Conservation (phyloP, 345 rosid genomes). For the Cardamine occulta region DNA sequence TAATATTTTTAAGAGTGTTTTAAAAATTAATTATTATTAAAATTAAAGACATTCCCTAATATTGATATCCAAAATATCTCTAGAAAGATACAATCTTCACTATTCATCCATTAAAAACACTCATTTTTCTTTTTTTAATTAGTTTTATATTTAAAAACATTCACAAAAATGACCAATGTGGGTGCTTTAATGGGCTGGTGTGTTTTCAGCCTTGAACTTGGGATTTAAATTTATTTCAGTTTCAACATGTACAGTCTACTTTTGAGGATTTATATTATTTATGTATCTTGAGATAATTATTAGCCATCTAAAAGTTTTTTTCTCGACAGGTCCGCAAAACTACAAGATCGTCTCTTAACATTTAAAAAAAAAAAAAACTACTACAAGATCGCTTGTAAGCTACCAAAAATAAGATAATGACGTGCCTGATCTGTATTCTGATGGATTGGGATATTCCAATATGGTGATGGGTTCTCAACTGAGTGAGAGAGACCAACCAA, state of each 20-base stretch:
- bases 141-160: no score
- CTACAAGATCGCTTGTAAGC: neutral
- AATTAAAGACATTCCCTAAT: no score
- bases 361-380: no score
- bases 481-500: neutral
- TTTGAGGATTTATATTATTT: neutral
- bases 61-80: no score
- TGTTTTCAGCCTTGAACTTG: no score
- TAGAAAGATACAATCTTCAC: no score
- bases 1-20: no score
- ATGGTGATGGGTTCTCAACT: neutral
- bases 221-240: neutral
- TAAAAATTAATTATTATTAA: no score
- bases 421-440: neutral
- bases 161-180: no score
- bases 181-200: no score
- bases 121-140: no score
- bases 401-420: constrained; percentile 3
- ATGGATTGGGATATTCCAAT: neutral
- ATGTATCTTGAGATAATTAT: neutral
- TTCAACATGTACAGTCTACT: neutral
- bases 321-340: constrained; percentile 1
- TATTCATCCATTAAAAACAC: no score
- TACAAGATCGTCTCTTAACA: neutral
- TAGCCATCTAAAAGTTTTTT: neutral